Base-by-base conservation (phyloP, 1,284 basidiomycete species). In the Pseudozyma sp. region DNA sequence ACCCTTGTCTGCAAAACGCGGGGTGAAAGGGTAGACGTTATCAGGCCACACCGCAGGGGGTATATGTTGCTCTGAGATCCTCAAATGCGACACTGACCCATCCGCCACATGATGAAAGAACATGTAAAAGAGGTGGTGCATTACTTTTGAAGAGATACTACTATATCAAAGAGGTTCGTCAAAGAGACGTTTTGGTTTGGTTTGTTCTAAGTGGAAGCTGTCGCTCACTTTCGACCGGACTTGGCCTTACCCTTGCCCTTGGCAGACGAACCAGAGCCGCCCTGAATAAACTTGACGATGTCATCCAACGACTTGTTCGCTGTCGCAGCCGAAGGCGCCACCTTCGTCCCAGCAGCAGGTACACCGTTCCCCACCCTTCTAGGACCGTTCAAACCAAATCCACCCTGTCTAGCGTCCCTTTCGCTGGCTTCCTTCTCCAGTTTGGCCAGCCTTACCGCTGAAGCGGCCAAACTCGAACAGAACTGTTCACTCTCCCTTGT, bases 401-500 rank as follows among this genome's bases (percentile, higher is more conserved):
- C 60, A n/a, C 59, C 72, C 47, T 56, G 54, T 12, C 62, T 61
- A 18, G 66, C 65, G 42, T 78, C 64, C 14, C 66, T 49, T 13
- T 52, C 68, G 36, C 67, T 69, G 16, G 74, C 79, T 35, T 71
- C 76, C 62, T 76, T 68, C 70, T 84, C 81, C 53, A 79, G 21
- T 73, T 82, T 79, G 34, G 83, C 83, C 34, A 79, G 58, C 12
- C 80, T 65, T 40, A 84, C 80, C n/a, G 82, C 83, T 35, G 72
- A 75, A 10, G 81, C 68, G 4, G 82, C 72, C n/a, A 85, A 69
- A 51, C 70, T 76, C 47, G 62, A 59, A 52, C 83, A 80, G 75
- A 83, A 83, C n/a, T 68, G 59, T 19, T 82, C 77, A 47, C 76
- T 76, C 70, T 84, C 82, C 62, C 81, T 76, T 21, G 83, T 84